phyloP scores from a whole-genome alignment of 139 green algal genomes.

The Raphidocelis subcapitata region DNA sequence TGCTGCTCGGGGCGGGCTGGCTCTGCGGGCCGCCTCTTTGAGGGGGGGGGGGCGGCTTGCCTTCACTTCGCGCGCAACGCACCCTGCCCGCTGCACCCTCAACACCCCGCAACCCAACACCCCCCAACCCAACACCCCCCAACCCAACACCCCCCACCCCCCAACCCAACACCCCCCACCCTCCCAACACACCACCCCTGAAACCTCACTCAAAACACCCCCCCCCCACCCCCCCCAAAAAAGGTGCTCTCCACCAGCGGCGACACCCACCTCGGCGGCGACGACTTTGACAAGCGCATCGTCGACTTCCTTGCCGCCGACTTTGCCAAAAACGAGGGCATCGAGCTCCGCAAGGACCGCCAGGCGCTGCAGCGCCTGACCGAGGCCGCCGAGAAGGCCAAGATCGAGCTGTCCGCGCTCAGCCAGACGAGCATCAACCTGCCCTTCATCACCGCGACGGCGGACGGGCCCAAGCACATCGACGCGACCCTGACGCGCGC shows the following conservation, averaged over 20 bases:
- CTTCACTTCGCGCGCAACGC: too few relatives aligned
- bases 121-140: too few relatives aligned
- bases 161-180: too few relatives aligned
- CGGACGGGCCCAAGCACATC: conserved; percentile 99
- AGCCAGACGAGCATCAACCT: conserved; percentile 91
- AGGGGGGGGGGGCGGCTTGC: too few relatives aligned
- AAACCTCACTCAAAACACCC: too few relatives aligned
- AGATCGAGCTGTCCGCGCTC: conserved; percentile 94
- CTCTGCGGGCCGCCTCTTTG: too few relatives aligned
- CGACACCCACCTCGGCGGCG: conserved; percentile 98
- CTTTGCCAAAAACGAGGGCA: conserved; percentile 91
- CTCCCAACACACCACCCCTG: too few relatives aligned
- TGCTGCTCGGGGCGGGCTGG: too few relatives aligned
- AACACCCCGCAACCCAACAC: too few relatives aligned
- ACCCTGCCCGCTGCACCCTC: too few relatives aligned
- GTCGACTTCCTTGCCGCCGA: conserved; percentile 95
- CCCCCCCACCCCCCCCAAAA: too few relatives aligned
- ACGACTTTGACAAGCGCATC: conserved; percentile 99
- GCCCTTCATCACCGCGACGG: conserved; percentile 99
- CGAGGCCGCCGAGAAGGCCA: conserved; percentile 99
- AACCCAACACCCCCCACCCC: too few relatives aligned
- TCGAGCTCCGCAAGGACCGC: conserved; percentile 95
- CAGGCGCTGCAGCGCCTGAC: conserved; percentile 87
- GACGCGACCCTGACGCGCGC: conserved; percentile 74
- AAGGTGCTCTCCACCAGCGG: conserved; percentile 96